Evolutionary conservation across 202 grass and related monocot species (phyloP).

Genomic region (Miscanthus sacchariflorus): DNA sequence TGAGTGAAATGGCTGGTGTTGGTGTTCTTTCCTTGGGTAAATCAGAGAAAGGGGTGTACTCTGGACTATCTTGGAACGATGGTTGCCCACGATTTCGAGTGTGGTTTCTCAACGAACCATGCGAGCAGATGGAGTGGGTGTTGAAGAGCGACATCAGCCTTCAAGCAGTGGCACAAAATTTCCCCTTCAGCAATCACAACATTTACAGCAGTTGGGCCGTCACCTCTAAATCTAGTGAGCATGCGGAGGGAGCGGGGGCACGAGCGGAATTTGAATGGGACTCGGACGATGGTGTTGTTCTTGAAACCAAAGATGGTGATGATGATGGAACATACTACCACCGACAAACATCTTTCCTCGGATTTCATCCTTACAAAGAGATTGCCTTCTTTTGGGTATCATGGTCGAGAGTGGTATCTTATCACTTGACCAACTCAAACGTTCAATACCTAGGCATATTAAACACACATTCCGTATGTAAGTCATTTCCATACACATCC

Average conservation of each 20-base stretch:
- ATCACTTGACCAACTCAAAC: background rate
- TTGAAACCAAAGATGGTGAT: background rate
- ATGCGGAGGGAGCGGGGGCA: background rate
- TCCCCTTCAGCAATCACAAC: background rate
- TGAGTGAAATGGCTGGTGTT: background rate
- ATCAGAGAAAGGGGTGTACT: background rate
- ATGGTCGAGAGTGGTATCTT: background rate
- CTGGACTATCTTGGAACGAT: background rate
- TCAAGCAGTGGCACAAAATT: background rate
- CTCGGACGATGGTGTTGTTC: background rate
- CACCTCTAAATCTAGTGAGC: background rate
- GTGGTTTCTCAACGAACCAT: background rate
- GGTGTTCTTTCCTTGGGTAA: background rate
- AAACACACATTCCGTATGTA: rapidly evolving
- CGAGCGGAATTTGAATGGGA: background rate
- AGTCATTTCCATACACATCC: background rate
- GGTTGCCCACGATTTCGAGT: background rate
- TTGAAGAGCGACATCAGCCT: background rate
- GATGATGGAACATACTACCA: too few species aligned
- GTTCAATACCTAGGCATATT: background rate
- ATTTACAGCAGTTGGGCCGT: background rate
- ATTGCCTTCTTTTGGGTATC: background rate
- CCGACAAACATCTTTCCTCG: background rate
- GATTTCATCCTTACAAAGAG: background rate
- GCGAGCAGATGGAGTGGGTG: background rate